These are phyloP conservation scores for Ophiostoma novo-ulmi DNA, from an alignment of 2,329 filamentous ascomycete genomes.

Conservation along the genomic window DNA sequence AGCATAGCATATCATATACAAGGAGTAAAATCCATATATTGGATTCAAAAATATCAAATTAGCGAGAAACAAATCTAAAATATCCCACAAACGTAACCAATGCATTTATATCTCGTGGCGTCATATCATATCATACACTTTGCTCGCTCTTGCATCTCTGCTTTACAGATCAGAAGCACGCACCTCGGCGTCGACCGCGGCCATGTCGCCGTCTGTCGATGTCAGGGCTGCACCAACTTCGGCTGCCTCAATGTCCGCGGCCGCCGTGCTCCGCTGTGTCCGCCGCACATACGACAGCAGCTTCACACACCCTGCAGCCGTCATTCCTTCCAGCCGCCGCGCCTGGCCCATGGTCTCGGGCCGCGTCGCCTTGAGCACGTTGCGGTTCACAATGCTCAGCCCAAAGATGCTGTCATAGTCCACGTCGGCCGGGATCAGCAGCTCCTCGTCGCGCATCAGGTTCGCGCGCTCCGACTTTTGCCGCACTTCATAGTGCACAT, in stretches of 20 bases:
- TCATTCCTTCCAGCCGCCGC: conserved; percentile 74
- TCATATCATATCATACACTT: conserved; percentile 8
- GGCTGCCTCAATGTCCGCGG: conserved; percentile 20
- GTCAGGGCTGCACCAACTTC: conserved; percentile 14
- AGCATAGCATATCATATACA: background rate
- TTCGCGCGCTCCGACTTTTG: conserved; percentile 62
- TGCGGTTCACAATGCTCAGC: conserved; percentile 73
- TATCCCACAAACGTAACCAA: background rate
- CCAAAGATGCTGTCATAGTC: conserved; percentile 71
- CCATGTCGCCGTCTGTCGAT: conserved; percentile 36
- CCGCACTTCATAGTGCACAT: conserved; percentile 77
- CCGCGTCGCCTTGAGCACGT: conserved; percentile 60
- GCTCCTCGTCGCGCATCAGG: conserved; percentile 70
- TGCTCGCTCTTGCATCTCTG: background rate
- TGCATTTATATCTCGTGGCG: conserved; percentile 15
- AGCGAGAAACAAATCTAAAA: background rate
- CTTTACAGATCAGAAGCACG: conserved; percentile 36
- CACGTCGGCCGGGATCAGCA: conserved; percentile 66
- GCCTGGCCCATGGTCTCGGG: conserved; percentile 89
- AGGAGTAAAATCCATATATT: background rate
- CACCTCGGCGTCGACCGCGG: conserved; percentile 39
- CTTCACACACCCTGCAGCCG: conserved; percentile 54
- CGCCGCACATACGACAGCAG: conserved; percentile 59
- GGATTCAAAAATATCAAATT: background rate
- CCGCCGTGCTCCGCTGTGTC: background rate